Conservation (phyloP, 169 alveolate species). For the Eimeria necatrix region DNA sequence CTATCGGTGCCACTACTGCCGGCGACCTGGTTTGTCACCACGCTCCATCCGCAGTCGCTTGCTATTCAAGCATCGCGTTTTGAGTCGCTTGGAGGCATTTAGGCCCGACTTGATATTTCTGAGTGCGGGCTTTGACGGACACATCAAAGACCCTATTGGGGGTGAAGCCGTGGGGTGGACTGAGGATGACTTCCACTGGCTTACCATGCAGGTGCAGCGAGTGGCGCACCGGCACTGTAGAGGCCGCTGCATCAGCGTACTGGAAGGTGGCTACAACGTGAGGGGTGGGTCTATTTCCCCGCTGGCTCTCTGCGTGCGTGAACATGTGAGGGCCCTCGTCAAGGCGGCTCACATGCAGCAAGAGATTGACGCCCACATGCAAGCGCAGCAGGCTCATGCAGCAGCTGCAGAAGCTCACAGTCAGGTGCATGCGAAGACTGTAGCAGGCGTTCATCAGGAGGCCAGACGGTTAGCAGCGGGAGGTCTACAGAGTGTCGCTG, state of each 20-base stretch:
- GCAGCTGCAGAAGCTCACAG: background rate
- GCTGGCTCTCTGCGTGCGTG: constrained; percentile 95
- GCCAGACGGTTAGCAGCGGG: background rate
- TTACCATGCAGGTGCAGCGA: constrained; percentile 95
- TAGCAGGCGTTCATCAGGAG: background rate
- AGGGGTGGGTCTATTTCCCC: constrained; percentile 94
- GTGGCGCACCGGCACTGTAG: constrained; percentile 95
- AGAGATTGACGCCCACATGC: background rate
- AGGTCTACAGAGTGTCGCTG: too few relatives aligned
- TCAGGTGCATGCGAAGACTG: too few relatives aligned
- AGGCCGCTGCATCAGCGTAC: constrained; percentile 97
- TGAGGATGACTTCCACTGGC: constrained; percentile 97
- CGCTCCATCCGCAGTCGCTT: constrained; percentile 48
- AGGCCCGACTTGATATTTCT: constrained; percentile 76
- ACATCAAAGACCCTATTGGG: constrained; percentile 95
- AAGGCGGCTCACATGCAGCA: background rate
- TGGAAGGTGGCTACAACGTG: constrained; percentile 99
- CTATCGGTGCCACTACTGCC: constrained; percentile 65
- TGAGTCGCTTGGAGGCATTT: constrained; percentile 55
- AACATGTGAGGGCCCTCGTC: constrained; percentile 93
- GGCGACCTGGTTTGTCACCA: constrained; percentile 24
- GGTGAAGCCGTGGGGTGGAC: constrained; percentile 93
- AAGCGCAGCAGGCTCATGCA: background rate
- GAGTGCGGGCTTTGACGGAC: constrained; percentile 98
- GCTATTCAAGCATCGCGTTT: constrained; percentile 58